Percentiles rank a stretch among this genome's conserved stretches.
Conservation (phyloP, 2,329 filamentous ascomycete species). For the Xylariaceae sp. region DNA sequence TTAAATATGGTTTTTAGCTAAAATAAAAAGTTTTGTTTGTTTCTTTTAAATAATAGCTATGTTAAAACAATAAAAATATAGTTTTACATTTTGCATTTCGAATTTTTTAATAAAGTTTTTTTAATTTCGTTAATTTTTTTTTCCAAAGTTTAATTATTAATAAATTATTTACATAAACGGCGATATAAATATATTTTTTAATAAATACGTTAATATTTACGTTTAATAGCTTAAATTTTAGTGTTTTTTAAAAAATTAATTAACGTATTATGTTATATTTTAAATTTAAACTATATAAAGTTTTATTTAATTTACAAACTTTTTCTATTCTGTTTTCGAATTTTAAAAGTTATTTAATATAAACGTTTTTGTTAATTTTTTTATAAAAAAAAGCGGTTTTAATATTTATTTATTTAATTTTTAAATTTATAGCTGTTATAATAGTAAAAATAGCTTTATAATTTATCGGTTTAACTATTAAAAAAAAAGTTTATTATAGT, state of each 20-base stretch:
- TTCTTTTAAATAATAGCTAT: no score
- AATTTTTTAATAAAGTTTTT: neutral
- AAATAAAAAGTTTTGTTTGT: no score
- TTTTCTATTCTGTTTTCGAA: neutral
- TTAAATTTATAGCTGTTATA: neutral
- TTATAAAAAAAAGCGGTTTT: neutral
- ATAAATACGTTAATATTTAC: neutral
- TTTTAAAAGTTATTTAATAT: neutral
- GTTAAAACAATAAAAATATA: no score
- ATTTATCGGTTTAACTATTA: neutral
- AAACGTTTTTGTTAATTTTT: neutral
- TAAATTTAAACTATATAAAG: neutral
- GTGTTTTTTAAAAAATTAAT: neutral
- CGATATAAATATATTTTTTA: neutral
- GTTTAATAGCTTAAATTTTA: no score
- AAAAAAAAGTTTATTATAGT: neutral
- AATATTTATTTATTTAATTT: conserved; percentile 1
- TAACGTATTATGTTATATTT: neutral
- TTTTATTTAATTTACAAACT: neutral
- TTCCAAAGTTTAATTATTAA: neutral
- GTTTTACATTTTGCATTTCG: no score
- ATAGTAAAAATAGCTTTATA: neutral
- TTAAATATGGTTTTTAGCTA: no score
- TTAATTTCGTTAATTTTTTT: neutral
- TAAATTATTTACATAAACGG: neutral